These are phyloP conservation scores for Gymnopilus dilepis DNA, from an alignment of 768 basidiomycete genomes.

Conservation along the genomic window DNA sequence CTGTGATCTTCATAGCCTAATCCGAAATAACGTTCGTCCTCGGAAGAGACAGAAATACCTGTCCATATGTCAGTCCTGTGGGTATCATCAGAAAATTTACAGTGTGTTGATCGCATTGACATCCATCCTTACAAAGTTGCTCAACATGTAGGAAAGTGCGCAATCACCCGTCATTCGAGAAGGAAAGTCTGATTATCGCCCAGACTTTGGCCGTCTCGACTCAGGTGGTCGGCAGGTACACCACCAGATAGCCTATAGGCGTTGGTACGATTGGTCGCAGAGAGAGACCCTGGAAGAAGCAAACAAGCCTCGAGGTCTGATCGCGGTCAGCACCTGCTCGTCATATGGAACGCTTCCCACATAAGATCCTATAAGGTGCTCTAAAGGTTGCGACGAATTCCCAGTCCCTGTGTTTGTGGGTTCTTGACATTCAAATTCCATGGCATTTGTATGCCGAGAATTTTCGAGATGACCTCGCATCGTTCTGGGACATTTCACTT, in stretches of 20 bases:
- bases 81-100: background rate
- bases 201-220: background rate
- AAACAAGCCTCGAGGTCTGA: background rate
- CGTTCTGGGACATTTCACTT: background rate
- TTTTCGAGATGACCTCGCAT: background rate
- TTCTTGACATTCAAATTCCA: background rate
- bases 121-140: background rate
- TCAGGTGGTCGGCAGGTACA: background rate
- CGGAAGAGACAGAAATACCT: background rate
- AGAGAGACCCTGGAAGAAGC: constrained; percentile 3
- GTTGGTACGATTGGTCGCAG: background rate
- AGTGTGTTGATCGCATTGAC: background rate
- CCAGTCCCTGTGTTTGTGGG: background rate
- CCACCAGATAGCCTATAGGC: background rate
- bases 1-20: no score
- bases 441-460: background rate
- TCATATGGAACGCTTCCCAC: background rate
- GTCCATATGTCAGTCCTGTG: constrained; percentile 4
- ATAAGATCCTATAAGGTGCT: background rate
- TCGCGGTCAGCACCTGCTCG: background rate
- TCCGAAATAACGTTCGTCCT: background rate
- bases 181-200: background rate
- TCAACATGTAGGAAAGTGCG: background rate
- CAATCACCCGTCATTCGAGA: background rate
- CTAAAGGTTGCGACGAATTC: constrained; percentile 1